These are phyloP conservation scores for Metschnikowia dekortorum DNA, from an alignment of 805 yeast genomes.

Conservation along the genomic window DNA sequence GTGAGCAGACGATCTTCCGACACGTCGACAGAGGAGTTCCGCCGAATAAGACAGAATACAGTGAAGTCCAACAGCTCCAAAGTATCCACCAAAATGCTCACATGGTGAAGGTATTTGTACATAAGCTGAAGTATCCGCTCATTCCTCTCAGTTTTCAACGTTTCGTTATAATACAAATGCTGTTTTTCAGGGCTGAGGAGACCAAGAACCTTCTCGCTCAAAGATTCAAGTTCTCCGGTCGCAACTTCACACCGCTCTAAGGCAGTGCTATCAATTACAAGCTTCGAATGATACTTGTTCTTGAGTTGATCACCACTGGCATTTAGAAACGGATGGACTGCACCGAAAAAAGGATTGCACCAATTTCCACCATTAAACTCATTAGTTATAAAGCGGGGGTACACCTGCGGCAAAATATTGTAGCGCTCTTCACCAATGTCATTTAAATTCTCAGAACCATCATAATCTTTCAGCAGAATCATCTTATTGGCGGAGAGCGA, in stretches of 20 bases:
- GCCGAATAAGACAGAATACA: slow-evolving; percentile 43
- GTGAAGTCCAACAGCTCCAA: slow-evolving; percentile 62
- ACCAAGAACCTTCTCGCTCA: slow-evolving; percentile 40
- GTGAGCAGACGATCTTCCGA: slow-evolving; percentile 1
- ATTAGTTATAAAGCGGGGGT: slow-evolving; percentile 63
- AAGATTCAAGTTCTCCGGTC: slow-evolving; percentile 33
- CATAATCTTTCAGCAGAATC: slow-evolving; percentile 32
- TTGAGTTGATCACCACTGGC: slow-evolving; percentile 42
- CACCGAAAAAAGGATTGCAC: slow-evolving; percentile 60
- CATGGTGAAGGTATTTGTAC: slow-evolving; percentile 48
- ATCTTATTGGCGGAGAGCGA: slow-evolving; percentile 31
- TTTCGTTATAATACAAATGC: slow-evolving; percentile 31
- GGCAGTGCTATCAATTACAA: slow-evolving; percentile 49
- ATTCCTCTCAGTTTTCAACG: slow-evolving; percentile 40
- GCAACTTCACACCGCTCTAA: slow-evolving; percentile 32
- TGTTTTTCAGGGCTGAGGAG: slow-evolving; percentile 36
- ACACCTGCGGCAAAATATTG: slow-evolving; percentile 54
- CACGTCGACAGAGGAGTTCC: slow-evolving; percentile 19
- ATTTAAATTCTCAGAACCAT: slow-evolving; percentile 35
- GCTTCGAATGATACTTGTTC: slow-evolving; percentile 38
- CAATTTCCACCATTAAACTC: slow-evolving; percentile 78
- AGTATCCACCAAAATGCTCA: slow-evolving; percentile 47
- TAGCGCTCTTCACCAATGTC: slow-evolving; percentile 31
- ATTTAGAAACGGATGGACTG: slow-evolving; percentile 33
- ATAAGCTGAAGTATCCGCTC: slow-evolving; percentile 49